Base-by-base conservation (phyloP, 164 flowering plant species). In the Chimonanthus praecox region DNA sequence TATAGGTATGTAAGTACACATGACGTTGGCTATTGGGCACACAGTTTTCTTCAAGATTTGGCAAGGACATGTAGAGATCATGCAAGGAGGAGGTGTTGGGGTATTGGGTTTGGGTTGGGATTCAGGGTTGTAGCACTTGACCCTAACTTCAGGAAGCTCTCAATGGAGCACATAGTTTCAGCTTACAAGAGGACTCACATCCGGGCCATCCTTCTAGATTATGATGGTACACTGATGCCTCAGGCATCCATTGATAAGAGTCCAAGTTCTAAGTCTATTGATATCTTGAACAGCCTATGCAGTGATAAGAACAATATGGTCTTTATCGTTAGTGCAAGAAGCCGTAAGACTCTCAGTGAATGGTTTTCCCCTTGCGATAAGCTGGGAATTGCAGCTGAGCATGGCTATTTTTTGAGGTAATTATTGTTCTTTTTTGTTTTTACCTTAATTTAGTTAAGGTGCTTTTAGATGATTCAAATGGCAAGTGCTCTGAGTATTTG, bases 221-320 rank as follows among this genome's bases (percentile, higher is more conserved):
- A 90, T 83, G 95, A 90, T 83, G 95, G 95, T 58, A 89, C 92
- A 18, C 72, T 90, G 65, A 86, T 87, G 87, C 92, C 95, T 20
- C 92, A 88, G 73, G 76, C 74, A 54, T 82, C 90, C 3, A 83
- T 89, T 51, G 89, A 89, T 64, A 88, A 89, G 82, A 84, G 85
- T 45, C 92, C 95, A 33, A 82, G 79, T 77, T 21, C 82, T 20
- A 79, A 84, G 33, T 64, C 87, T 10, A 84, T 90, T 49, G 84
- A 79, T 5, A 83, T 90, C 69, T 68, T 90, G 18, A 87, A 88
- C 71, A 82, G 72, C 69, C 71, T 90, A 46, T 86, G 92, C 66
- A 79, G 85, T 60, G 95, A 90, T 69, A 73, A 77, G 77, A 86
- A 82, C 79, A 90, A 90, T 70, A 67, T 82, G 78, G 91, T 90